A percentile compares a stretch with the other conserved stretches of the same genome.
Evolutionary conservation across 2,329 filamentous ascomycete species (phyloP).

Genomic region (Alternaria viburni): DNA sequence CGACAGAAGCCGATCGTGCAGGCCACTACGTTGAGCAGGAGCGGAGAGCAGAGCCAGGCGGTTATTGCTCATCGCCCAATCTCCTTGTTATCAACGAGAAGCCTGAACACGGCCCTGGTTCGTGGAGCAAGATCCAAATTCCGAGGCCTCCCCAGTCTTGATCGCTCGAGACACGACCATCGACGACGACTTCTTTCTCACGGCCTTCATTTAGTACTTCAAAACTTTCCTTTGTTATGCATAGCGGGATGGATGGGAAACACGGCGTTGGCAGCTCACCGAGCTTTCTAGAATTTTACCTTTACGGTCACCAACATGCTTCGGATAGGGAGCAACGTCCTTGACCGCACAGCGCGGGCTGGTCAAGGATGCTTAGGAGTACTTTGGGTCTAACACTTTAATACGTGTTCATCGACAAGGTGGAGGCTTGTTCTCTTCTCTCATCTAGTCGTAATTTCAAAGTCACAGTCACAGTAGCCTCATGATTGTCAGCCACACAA

Average conservation of each 20-base stretch:
- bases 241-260: slow-evolving; percentile 10
- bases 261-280: neutral
- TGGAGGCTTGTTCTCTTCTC: neutral
- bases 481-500: neutral
- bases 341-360: neutral
- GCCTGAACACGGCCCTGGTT: slow-evolving; percentile 36
- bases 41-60: slow-evolving; percentile 57
- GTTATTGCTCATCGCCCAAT: slow-evolving; percentile 63
- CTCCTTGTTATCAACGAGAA: slow-evolving; percentile 57
- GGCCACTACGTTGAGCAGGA: slow-evolving; percentile 48
- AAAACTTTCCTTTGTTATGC: slow-evolving; percentile 9
- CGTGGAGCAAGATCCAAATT: slow-evolving; percentile 41
- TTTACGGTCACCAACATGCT: neutral
- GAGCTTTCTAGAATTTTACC: slow-evolving; percentile 1
- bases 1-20: slow-evolving; percentile 28
- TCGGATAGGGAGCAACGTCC: neutral
- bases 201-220: slow-evolving; percentile 19
- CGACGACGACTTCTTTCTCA: slow-evolving; percentile 7
- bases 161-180: slow-evolving; percentile 3
- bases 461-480: neutral
- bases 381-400: neutral
- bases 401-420: neutral
- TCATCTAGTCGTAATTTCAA: neutral
- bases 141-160: slow-evolving; percentile 28
- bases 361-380: neutral